Conservation (phyloP, 2,329 filamentous ascomycete species). For the Ascochyta lentis region DNA sequence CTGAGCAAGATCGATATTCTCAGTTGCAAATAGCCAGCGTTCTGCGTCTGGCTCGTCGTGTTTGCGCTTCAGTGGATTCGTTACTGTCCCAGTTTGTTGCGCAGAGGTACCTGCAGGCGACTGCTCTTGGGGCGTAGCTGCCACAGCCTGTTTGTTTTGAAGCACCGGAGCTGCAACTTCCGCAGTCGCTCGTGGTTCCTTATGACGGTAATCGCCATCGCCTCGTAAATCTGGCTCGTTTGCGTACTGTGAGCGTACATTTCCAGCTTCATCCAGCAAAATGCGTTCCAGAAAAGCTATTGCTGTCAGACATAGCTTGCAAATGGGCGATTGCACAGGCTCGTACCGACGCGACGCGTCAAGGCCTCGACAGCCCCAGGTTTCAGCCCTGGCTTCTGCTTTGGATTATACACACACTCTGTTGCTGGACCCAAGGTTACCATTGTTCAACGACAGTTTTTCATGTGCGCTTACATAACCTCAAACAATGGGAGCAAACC, state of each 20-base stretch:
- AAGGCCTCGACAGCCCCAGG: slow-evolving; percentile 44
- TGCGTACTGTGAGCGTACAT: slow-evolving; percentile 31
- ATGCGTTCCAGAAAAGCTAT: slow-evolving; percentile 42
- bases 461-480: slow-evolving; percentile 34
- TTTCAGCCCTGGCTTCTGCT: slow-evolving; percentile 45
- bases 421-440: slow-evolving; percentile 31
- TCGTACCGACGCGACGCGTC: slow-evolving; percentile 42
- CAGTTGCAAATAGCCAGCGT: slow-evolving; percentile 27
- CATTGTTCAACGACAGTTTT: background rate
- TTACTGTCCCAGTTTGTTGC: background rate
- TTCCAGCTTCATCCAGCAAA: slow-evolving; percentile 37
- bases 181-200: background rate
- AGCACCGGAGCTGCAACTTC: background rate
- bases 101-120: background rate
- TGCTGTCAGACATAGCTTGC: slow-evolving; percentile 17
- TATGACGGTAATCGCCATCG: background rate
- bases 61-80: slow-evolving; percentile 37
- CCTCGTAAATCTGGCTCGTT: background rate
- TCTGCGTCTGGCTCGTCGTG: slow-evolving; percentile 22
- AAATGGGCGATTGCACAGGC: background rate
- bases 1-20: slow-evolving; percentile 33
- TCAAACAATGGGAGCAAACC: slow-evolving; percentile 42
- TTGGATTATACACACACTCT: slow-evolving; percentile 40
- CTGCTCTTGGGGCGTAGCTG: background rate
- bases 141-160: slow-evolving; percentile 1